phyloP scores from a whole-genome alignment of 805 yeast species.

The Zygoascus flipseniorum region DNA sequence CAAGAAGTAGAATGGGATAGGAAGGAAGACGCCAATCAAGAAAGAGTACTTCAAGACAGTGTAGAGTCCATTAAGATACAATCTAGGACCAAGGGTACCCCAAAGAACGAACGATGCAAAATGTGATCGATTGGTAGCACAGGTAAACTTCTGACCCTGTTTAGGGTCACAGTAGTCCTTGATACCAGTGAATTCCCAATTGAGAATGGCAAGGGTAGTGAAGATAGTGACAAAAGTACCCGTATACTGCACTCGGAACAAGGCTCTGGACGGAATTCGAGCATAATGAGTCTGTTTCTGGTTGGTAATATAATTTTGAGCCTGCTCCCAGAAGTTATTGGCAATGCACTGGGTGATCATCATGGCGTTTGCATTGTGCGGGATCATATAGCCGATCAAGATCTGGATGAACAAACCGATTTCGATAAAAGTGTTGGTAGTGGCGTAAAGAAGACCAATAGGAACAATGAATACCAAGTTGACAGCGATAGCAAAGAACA shows the following conservation, averaged over 20 bases:
- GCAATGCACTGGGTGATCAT: constrained; percentile 25
- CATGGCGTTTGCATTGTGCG: constrained; percentile 35
- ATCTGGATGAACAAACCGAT: constrained; percentile 55
- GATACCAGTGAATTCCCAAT: constrained; percentile 36
- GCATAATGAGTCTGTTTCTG: constrained; percentile 54
- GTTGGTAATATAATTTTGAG: constrained; percentile 45
- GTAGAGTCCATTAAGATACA: constrained; percentile 30
- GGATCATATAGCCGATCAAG: constrained; percentile 55
- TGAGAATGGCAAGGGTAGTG: constrained; percentile 34
- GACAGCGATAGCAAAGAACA: constrained; percentile 45
- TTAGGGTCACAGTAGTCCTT: constrained; percentile 36
- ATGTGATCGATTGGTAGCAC: constrained; percentile 33
- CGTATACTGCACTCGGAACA: constrained; percentile 20
- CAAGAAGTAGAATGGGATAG: constrained; percentile 3
- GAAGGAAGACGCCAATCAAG: constrained; percentile 18
- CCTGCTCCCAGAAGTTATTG: constrained; percentile 35
- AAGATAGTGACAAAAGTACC: constrained; percentile 35
- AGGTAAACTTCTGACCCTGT: constrained; percentile 38
- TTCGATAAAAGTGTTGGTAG: constrained; percentile 49
- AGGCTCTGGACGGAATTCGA: constrained; percentile 44
- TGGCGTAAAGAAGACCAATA: constrained; percentile 50
- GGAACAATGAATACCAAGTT: constrained; percentile 55
- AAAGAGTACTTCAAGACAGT: constrained; percentile 19
- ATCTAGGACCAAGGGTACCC: constrained; percentile 41
- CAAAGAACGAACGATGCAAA: constrained; percentile 39